Evolutionary conservation across 2,329 filamentous ascomycete species (phyloP).

Genomic region (Trichoderma sp.): DNA sequence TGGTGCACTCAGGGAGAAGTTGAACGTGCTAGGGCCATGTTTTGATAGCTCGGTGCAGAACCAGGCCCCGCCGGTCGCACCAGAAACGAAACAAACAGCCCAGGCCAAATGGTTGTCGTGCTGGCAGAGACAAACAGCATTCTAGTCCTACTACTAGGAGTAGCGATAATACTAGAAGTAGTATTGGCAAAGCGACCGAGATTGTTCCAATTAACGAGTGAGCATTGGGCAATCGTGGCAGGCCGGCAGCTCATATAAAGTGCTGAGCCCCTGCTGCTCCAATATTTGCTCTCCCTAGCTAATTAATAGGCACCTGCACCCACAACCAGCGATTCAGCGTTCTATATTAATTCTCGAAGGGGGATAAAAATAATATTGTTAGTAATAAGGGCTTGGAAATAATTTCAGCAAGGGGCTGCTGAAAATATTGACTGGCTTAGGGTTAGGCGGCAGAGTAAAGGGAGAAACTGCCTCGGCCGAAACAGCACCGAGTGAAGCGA

Average conservation of each 20-base stretch:
- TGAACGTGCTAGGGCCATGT: background rate
- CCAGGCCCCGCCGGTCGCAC: background rate
- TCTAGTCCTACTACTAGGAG: too few relatives aligned
- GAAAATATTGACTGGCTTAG: background rate
- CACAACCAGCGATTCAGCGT: background rate
- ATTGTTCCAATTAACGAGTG: background rate
- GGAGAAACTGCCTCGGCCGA: background rate
- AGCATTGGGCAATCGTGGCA: background rate
- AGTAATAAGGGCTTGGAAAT: background rate
- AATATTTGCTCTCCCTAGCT: background rate
- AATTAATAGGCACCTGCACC: background rate
- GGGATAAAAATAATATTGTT: background rate
- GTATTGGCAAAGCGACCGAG: background rate
- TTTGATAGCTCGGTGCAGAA: background rate
- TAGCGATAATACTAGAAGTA: background rate
- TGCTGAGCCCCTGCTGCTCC: background rate
- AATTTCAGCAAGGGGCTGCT: background rate
- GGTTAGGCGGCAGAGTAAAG: background rate
- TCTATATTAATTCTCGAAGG: background rate
- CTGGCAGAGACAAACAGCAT: background rate
- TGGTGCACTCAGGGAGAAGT: background rate
- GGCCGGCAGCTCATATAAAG: background rate
- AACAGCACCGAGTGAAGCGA: slow-evolving; percentile 3
- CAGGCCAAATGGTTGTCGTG: background rate
- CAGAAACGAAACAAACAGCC: background rate